phyloP scores from a whole-genome alignment of 768 basidiomycete genomes.

The Rhizopogon salebrosus region DNA sequence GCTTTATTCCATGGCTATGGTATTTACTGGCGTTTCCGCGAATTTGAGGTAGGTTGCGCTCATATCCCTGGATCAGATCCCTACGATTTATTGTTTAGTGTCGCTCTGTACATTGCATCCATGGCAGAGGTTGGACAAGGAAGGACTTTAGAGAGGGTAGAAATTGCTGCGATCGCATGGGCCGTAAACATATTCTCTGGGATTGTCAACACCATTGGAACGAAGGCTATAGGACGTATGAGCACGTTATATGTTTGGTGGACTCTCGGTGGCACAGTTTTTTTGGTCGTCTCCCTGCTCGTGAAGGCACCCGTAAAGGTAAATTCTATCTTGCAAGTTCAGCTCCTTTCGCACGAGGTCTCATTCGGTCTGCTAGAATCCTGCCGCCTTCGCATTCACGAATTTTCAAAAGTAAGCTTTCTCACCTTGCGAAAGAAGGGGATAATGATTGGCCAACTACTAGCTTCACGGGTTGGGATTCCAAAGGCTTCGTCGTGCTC shows the following conservation, averaged over 20 bases:
- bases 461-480: constrained; percentile 53
- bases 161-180: constrained; percentile 53
- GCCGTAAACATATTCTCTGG: constrained; percentile 52
- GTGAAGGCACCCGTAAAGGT: constrained; percentile 54
- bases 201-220: constrained; percentile 51
- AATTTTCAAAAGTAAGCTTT: constrained; percentile 45
- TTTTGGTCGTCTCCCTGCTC: constrained; percentile 49
- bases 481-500: constrained; percentile 50
- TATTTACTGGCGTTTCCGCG: constrained; percentile 54
- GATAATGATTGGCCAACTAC: not conserved
- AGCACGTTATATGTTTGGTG: constrained; percentile 56
- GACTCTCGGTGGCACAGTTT: constrained; percentile 54
- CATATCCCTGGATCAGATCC: not conserved
- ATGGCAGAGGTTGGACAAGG: constrained; percentile 44
- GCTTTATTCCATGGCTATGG: constrained; percentile 58
- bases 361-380: constrained; percentile 33
- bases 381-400: constrained; percentile 49
- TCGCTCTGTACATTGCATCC: constrained; percentile 50
- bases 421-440: not conserved
- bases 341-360: not conserved
- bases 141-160: constrained; percentile 40
- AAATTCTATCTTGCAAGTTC: constrained; percentile 17
- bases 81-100: constrained; percentile 21
- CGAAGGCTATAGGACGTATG: constrained; percentile 51
- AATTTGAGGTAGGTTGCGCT: constrained; percentile 39